phyloP scores from a whole-genome alignment of 306 rosid species.

The Arachis stenosperma region DNA sequence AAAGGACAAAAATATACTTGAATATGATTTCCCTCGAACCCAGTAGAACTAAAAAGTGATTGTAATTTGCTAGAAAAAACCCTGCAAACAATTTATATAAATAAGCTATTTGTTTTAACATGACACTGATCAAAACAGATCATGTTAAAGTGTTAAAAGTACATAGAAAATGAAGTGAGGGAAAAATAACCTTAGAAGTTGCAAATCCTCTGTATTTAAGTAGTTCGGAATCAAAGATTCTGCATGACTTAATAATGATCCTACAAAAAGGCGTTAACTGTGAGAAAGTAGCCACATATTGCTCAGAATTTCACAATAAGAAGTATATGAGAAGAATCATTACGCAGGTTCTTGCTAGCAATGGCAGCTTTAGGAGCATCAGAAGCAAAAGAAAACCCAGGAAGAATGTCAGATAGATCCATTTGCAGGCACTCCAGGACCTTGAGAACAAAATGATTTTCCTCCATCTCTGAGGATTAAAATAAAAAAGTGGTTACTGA shows the following conservation, averaged over 20 bases:
- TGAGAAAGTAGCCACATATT: constrained; percentile 39
- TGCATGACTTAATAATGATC: constrained; percentile 88
- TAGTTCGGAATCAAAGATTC: constrained; percentile 89
- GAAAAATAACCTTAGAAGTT: constrained; percentile 71
- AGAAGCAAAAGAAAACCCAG: constrained; percentile 68
- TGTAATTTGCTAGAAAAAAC: constrained; percentile 72
- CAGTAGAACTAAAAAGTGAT: constrained; percentile 54
- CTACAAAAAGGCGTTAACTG: constrained; percentile 55
- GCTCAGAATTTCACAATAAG: constrained; percentile 21
- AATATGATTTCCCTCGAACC: constrained; percentile 57
- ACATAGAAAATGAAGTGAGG: constrained; percentile 24
- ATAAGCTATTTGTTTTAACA: constrained; percentile 30
- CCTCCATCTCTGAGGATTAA: constrained; percentile 82
- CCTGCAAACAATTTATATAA: constrained; percentile 51
- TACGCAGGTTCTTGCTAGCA: constrained; percentile 83
- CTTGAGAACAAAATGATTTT: constrained; percentile 78
- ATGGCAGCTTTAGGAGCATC: constrained; percentile 64
- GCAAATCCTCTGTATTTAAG: constrained; percentile 85
- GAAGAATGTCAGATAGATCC: constrained; percentile 64
- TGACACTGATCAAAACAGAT: constrained; percentile 28
- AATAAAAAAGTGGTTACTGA: constrained; percentile 31
- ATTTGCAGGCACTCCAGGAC: constrained; percentile 82
- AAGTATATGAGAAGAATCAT: constrained; percentile 38
- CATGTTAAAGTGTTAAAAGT: constrained; percentile 28
- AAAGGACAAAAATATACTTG: constrained; percentile 58